Percentiles rank a stretch among this genome's conserved stretches.
Conservation (phyloP, 2,329 filamentous ascomycete species). For the Elsinoe perseae region DNA sequence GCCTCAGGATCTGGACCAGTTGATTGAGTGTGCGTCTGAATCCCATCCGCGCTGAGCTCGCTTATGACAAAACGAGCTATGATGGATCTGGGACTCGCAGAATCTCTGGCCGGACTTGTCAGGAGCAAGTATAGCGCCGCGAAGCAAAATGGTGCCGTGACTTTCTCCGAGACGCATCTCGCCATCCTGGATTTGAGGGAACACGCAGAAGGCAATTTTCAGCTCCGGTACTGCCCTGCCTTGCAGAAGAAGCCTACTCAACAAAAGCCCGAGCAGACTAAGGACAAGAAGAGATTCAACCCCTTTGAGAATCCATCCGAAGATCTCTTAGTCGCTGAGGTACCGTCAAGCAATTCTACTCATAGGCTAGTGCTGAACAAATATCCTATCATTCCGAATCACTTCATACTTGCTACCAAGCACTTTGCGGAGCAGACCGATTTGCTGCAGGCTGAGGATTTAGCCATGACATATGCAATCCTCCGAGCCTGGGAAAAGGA, state of each 20-base stretch:
- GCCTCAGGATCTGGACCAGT: background rate
- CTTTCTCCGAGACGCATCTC: slow-evolving; percentile 36
- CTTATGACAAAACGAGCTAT: background rate
- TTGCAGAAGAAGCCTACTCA: slow-evolving; percentile 56
- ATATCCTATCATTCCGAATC: slow-evolving; percentile 61
- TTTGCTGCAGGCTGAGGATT: slow-evolving; percentile 52
- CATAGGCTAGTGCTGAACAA: slow-evolving; percentile 68
- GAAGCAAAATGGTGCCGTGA: slow-evolving; percentile 29
- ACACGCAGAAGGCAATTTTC: slow-evolving; percentile 40
- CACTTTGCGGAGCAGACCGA: slow-evolving; percentile 57
- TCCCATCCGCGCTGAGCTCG: background rate
- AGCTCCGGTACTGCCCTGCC: slow-evolving; percentile 62
- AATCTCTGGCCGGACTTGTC: slow-evolving; percentile 26
- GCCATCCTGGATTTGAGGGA: slow-evolving; percentile 25
- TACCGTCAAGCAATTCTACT: slow-evolving; percentile 37
- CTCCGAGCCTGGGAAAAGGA: slow-evolving; percentile 47
- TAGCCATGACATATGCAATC: slow-evolving; percentile 55
- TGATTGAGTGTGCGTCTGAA: too few relatives aligned
- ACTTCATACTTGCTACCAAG: slow-evolving; percentile 65
- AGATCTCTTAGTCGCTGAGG: slow-evolving; percentile 47
- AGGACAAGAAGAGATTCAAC: slow-evolving; percentile 41
- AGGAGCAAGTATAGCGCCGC: slow-evolving; percentile 32
- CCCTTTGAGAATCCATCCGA: slow-evolving; percentile 56
- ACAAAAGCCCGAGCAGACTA: slow-evolving; percentile 29
- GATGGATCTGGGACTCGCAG: slow-evolving; percentile 17